phyloP scores from a whole-genome alignment of 2,329 filamentous ascomycete genomes.

The Fonsecaea multimorphosa region DNA sequence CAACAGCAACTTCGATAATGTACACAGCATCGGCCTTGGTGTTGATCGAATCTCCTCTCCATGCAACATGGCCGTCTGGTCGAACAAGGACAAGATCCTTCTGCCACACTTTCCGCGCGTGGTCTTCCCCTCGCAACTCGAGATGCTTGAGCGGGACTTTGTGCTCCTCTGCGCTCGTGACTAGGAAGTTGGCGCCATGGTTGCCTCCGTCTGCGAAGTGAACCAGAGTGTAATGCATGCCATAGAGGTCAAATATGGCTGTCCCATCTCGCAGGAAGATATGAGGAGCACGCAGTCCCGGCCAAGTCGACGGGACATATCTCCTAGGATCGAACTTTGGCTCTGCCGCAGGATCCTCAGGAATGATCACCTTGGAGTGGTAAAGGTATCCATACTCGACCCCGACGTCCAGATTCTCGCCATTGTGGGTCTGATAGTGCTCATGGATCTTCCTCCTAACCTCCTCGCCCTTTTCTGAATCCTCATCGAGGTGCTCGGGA shows the following conservation, averaged over 20 bases:
- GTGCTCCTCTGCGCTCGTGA: neutral
- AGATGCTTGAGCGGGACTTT: conserved; percentile 2
- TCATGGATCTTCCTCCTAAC: conserved; percentile 2
- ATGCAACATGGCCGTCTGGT: conserved; percentile 8
- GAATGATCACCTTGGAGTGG: conserved; percentile 28
- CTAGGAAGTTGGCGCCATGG: neutral
- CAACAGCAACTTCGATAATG: neutral
- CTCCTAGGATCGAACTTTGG: neutral
- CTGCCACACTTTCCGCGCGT: neutral
- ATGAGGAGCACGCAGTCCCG: neutral
- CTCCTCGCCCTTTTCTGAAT: conserved; percentile 1
- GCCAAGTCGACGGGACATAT: neutral
- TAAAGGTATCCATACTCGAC: conserved; percentile 40
- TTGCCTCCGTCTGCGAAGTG: neutral
- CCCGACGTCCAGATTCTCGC: conserved; percentile 30
- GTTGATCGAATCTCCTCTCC: conserved; percentile 1
- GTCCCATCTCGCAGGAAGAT: conserved; percentile 3
- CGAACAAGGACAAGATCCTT: neutral
- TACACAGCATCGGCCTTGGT: neutral
- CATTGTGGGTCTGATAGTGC: conserved; percentile 17
- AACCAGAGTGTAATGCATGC: conserved; percentile 10
- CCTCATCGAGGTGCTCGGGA: neutral
- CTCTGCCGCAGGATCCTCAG: neutral
- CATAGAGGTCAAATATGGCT: neutral
- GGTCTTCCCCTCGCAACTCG: neutral